Evolutionary conservation across 1,284 basidiomycete genomes (phyloP).

Genomic region (Albatrellus sp.): DNA sequence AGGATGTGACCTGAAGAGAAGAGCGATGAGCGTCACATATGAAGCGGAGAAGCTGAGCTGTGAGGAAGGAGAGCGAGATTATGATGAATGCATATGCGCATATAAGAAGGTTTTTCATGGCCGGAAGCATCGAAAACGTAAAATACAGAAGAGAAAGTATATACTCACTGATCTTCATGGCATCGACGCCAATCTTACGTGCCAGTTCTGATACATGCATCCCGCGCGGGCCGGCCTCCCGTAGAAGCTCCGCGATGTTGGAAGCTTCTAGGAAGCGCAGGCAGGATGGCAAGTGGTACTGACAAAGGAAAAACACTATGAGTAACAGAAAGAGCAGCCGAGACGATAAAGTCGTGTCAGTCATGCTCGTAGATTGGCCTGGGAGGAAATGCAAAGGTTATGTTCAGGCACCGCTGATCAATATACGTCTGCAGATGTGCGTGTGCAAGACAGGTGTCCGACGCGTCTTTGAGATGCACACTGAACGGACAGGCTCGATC

Average conservation of each 20-base stretch:
- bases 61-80: background rate
- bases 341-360: background rate
- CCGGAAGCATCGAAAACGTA: background rate
- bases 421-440: too few species aligned
- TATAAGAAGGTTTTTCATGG: background rate
- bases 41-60: background rate
- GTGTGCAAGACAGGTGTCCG: background rate
- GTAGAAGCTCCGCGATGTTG: slow-evolving; percentile 52
- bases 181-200: slow-evolving; percentile 25
- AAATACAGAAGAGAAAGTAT: slow-evolving; percentile 1
- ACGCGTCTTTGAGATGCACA: too few species aligned
- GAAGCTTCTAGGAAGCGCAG: slow-evolving; percentile 56
- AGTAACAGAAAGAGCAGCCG: too few species aligned
- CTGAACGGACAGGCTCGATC: too few species aligned
- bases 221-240: slow-evolving; percentile 42
- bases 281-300: slow-evolving; percentile 64
- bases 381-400: background rate
- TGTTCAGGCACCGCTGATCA: too few species aligned
- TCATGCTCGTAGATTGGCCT: background rate
- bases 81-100: background rate
- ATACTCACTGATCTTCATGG: slow-evolving; percentile 34
- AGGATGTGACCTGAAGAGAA: slow-evolving; percentile 40
- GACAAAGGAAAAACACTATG: background rate
- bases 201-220: slow-evolving; percentile 47
- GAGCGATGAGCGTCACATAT: background rate